phyloP scores from a whole-genome alignment of 1,139 yeast species.

The Candida glucosophila region DNA sequence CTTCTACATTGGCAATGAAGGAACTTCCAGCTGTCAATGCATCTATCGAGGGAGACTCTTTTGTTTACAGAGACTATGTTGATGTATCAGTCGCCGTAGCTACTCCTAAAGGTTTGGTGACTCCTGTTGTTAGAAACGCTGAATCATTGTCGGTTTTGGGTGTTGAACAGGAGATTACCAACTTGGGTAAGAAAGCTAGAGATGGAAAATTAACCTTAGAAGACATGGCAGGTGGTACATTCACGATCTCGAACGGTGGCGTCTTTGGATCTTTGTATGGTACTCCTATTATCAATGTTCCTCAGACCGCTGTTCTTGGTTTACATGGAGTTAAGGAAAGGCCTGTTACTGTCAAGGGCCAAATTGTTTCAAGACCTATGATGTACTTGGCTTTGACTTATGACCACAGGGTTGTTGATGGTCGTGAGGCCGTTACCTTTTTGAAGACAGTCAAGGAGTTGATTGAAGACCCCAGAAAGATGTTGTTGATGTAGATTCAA shows the following conservation, averaged over 20 bases:
- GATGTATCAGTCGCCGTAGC: slow-evolving; percentile 97
- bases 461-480: slow-evolving; percentile 98
- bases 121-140: slow-evolving; percentile 97
- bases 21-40: slow-evolving; percentile 95
- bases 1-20: slow-evolving; percentile 86
- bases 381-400: slow-evolving; percentile 98
- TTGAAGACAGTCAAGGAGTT: slow-evolving; percentile 92
- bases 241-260: slow-evolving; percentile 98
- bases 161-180: slow-evolving; percentile 77
- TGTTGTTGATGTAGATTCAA: slow-evolving; percentile 81
- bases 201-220: slow-evolving; percentile 94
- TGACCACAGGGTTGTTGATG: slow-evolving; percentile 97
- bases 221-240: slow-evolving; percentile 99
- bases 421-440: slow-evolving; percentile 98
- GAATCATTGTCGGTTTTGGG: slow-evolving; percentile 86
- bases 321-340: slow-evolving; percentile 97
- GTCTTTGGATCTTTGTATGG: slow-evolving; percentile 97
- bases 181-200: slow-evolving; percentile 88
- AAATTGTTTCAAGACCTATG: slow-evolving; percentile 97
- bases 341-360: slow-evolving; percentile 94
- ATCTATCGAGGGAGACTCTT: slow-evolving; percentile 86
- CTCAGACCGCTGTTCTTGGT: slow-evolving; percentile 97
- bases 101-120: slow-evolving; percentile 97
- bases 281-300: slow-evolving; percentile 97
- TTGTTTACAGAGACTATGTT: slow-evolving; percentile 92